Evolutionary conservation across 768 basidiomycete species (phyloP).

Genomic region (Boletus speciosus): DNA sequence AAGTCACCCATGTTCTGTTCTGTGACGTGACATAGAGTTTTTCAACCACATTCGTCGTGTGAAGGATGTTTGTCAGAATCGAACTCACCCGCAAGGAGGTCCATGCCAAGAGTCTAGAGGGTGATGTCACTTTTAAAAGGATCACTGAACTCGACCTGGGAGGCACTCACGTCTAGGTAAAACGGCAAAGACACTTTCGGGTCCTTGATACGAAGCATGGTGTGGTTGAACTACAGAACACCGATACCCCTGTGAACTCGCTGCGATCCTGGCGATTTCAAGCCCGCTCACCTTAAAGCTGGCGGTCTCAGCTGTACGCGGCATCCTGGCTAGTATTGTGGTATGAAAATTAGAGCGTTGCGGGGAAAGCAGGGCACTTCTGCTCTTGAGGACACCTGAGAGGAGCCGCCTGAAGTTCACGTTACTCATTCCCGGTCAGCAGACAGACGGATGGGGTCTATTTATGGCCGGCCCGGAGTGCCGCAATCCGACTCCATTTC

Average conservation of each 20-base stretch:
- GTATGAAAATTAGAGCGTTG: constrained; percentile 4
- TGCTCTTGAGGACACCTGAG: constrained; percentile 3
- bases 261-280: not conserved
- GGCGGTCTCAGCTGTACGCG: constrained; percentile 60
- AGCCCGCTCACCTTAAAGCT: constrained; percentile 50
- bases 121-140: not conserved
- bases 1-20: constrained; percentile 58
- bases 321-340: constrained; percentile 41
- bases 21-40: constrained; percentile 23
- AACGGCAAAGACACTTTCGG: constrained; percentile 77
- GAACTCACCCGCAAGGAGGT: constrained; percentile 53
- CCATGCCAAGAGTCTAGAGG: constrained; percentile 66
- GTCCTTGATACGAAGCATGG: constrained; percentile 87
- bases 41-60: not conserved
- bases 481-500: not conserved
- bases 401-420: not conserved
- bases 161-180: constrained; percentile 60
- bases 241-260: not conserved
- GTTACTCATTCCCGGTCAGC: constrained; percentile 6
- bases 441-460: not conserved
- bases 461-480: constrained; percentile 12
- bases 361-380: not conserved
- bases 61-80: not conserved
- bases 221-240: constrained; percentile 67
- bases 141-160: not conserved